Percentiles rank a stretch among this genome's conserved stretches.
These are phyloP conservation scores for Chytriomyces sp. DNA, from an alignment of 192 early-diverging fungal species.

Conservation along the genomic window DNA sequence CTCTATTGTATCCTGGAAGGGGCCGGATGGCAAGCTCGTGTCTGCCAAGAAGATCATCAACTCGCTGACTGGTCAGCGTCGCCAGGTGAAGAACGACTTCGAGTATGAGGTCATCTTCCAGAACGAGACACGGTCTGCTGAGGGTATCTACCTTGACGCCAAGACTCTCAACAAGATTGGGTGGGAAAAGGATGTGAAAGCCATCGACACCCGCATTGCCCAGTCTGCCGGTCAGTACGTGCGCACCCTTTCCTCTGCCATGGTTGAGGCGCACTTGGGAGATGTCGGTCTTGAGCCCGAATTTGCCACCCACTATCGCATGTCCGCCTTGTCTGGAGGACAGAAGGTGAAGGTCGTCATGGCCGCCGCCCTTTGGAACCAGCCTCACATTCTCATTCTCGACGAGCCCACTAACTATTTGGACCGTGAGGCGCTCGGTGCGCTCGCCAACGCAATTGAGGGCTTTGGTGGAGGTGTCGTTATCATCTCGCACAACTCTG, in stretches of 20 bases:
- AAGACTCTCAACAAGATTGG: too few relatives aligned
- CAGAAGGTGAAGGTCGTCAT: slow-evolving; percentile 86
- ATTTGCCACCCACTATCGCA: slow-evolving; percentile 74
- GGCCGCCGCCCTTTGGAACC: slow-evolving; percentile 77
- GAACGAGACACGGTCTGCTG: slow-evolving; percentile 58
- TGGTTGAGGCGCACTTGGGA: slow-evolving; percentile 66
- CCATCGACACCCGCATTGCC: slow-evolving; percentile 75
- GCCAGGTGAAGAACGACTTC: slow-evolving; percentile 73
- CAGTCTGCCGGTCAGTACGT: slow-evolving; percentile 67
- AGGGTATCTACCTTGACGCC: too few relatives aligned
- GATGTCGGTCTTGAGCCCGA: slow-evolving; percentile 74
- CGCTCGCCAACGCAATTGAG: slow-evolving; percentile 71
- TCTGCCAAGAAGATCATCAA: too few relatives aligned
- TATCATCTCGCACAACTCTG: slow-evolving; percentile 81
- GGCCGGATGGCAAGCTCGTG: slow-evolving; percentile 31
- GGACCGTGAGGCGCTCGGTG: slow-evolving; percentile 76
- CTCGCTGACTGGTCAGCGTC: too few relatives aligned
- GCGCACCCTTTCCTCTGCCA: slow-evolving; percentile 61
- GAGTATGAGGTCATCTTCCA: slow-evolving; percentile 79
- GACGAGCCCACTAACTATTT: slow-evolving; percentile 78
- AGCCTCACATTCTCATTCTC: slow-evolving; percentile 79
- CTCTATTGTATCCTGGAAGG: too few relatives aligned
- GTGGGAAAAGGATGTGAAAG: slow-evolving; percentile 71
- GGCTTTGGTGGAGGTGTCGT: slow-evolving; percentile 78
- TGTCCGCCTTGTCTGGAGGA: slow-evolving; percentile 72